phyloP scores from a whole-genome alignment of 768 basidiomycete genomes.

The Boletellus sp. region DNA sequence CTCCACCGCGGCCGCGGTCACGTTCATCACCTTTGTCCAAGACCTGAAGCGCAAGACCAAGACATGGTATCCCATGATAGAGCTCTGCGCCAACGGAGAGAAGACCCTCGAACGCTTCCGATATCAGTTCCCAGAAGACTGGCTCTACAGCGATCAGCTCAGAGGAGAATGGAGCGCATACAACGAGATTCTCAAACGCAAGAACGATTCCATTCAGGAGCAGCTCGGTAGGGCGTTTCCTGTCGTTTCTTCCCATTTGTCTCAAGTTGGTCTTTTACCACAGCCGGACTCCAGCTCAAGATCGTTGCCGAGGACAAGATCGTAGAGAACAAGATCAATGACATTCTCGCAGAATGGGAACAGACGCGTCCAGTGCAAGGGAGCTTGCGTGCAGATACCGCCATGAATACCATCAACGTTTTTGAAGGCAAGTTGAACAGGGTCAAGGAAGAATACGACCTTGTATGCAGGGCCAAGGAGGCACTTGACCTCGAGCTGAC shows the following conservation, averaged over 20 bases:
- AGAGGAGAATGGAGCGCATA: slow-evolving; percentile 98
- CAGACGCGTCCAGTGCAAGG: slow-evolving; percentile 95
- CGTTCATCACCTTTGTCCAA: slow-evolving; percentile 99
- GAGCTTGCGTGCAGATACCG: slow-evolving; percentile 91
- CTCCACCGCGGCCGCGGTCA: slow-evolving; percentile 96
- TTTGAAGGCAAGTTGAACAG: slow-evolving; percentile 89
- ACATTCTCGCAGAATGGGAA: slow-evolving; percentile 92
- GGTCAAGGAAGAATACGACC: slow-evolving; percentile 92
- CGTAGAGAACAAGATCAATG: slow-evolving; percentile 91
- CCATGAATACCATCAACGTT: slow-evolving; percentile 93
- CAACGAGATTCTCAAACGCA: slow-evolving; percentile 95
- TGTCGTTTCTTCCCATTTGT: background rate
- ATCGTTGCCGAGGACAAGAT: slow-evolving; percentile 99
- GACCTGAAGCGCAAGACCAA: slow-evolving; percentile 97
- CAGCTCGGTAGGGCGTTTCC: slow-evolving; percentile 71
- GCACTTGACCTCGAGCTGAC: slow-evolving; percentile 91
- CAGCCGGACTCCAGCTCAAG: slow-evolving; percentile 96
- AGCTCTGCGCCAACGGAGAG: slow-evolving; percentile 90
- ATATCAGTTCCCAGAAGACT: slow-evolving; percentile 95
- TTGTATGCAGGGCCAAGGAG: slow-evolving; percentile 94
- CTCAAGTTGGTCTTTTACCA: slow-evolving; percentile 2
- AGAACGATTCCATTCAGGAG: slow-evolving; percentile 98
- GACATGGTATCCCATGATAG: slow-evolving; percentile 96
- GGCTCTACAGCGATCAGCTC: slow-evolving; percentile 97
- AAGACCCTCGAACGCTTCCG: slow-evolving; percentile 96